Percentiles rank a stretch among this genome's conserved stretches.
phyloP scores from a whole-genome alignment of 2,329 filamentous ascomycete genomes.

The Botryosphaeria dothidea region DNA sequence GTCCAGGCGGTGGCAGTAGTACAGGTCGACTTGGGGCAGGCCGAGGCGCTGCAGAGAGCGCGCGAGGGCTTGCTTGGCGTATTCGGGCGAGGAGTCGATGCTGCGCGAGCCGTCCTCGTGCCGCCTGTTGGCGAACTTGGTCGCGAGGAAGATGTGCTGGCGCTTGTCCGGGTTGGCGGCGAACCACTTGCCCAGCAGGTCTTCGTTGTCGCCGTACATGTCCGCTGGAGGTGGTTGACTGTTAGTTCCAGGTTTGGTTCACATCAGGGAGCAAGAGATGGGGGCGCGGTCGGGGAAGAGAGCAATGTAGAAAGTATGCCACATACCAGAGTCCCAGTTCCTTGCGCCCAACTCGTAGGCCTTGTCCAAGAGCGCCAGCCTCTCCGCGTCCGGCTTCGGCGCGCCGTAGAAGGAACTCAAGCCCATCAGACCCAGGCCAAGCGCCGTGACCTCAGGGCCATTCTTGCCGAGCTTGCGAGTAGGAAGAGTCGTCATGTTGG shows the following conservation, averaged over 20 bases:
- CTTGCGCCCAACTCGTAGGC: slow-evolving; percentile 52
- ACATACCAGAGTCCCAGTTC: slow-evolving; percentile 51
- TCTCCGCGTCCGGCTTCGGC: slow-evolving; percentile 52
- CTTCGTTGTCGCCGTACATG: slow-evolving; percentile 37
- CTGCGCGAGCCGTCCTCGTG: slow-evolving; percentile 35
- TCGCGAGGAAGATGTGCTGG: slow-evolving; percentile 39
- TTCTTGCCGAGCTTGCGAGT: slow-evolving; percentile 53
- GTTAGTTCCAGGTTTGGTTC: slow-evolving; percentile 22
- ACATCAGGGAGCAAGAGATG: too few species aligned
- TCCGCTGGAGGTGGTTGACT: slow-evolving; percentile 40
- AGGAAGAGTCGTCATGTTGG: slow-evolving; percentile 32
- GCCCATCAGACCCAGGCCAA: slow-evolving; percentile 60
- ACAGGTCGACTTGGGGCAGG: slow-evolving; percentile 44
- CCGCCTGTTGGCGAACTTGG: slow-evolving; percentile 52
- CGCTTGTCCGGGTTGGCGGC: slow-evolving; percentile 23
- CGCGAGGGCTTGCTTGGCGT: slow-evolving; percentile 40
- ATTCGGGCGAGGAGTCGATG: slow-evolving; percentile 45
- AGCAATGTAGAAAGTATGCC: background rate
- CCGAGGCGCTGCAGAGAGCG: slow-evolving; percentile 44
- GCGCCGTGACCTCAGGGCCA: slow-evolving; percentile 51
- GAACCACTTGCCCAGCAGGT: slow-evolving; percentile 38
- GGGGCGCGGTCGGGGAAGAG: too few species aligned
- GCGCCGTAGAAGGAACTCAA: slow-evolving; percentile 48
- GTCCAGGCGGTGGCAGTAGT: slow-evolving; percentile 47
- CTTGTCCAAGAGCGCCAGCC: slow-evolving; percentile 53